Base-by-base conservation (phyloP, 2,329 filamentous ascomycete genomes). In the Aspergillus sp. region DNA sequence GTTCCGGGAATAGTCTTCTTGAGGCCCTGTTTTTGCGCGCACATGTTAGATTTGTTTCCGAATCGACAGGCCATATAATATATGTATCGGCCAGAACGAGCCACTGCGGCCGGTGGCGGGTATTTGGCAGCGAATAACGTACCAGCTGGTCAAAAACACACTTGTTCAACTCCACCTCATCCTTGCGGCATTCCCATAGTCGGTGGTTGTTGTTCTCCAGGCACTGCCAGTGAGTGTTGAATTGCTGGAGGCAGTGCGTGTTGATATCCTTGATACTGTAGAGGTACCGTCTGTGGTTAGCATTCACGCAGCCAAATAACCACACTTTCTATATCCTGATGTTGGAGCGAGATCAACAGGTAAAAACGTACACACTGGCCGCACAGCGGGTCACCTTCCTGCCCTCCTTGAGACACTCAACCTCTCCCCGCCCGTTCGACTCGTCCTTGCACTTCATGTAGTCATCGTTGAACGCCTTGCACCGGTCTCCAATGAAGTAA, bases 381-480 rank as follows among this genome's bases (percentile, higher is more conserved):
- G 95, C 95, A 82, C 95, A 99, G 80, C 95, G 87, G 68, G 95
- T 99, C 62, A 99, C 95, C 78, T 95, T 90, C 76, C 95, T 86
- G 57, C 95, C 95, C 81, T 99, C 95, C 83, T 91, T 93, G 84
- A 99, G 81, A 80, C 95, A 99, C 67, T 96, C 91, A 63, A 96
- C 78, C 82, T 99, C 95, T 76, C 92, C 95, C 77, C 86, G 87
- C 70, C 95, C 95, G 62, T 90, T 89, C 70, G 91, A 88, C 80
- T 97, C 92, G 67, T 86, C 90, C 88, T 99, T 99, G 89, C 95
- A 99, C 82, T 96, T 90, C 93, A 99, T 99, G 81, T 90, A 99
- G 80, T 99, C 95, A 82, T 99, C 95, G 79, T 98, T 98, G 84
- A 93, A 99, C 57, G 90, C 83, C 76, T 86, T 89, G 87, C 95